Evolutionary conservation across 2,329 filamentous ascomycete genomes (phyloP), one percentile per base, ranked within the genome.

Genomic region (Pseudogymnoascus sp.): DNA sequence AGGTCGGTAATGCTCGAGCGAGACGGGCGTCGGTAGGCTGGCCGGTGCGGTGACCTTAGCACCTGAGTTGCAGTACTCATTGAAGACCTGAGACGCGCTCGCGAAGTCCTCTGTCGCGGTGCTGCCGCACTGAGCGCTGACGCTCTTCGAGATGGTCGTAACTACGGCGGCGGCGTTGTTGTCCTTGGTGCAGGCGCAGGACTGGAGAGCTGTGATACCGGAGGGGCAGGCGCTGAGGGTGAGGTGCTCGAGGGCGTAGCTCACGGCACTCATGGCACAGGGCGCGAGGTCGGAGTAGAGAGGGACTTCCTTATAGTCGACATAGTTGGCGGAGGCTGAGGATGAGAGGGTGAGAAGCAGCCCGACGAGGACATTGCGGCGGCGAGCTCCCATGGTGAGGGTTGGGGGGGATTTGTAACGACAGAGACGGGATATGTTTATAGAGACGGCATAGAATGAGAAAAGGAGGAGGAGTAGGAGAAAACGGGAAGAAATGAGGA

Each of bases 41-140:
- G 66, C 63, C n/a, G 55, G 5, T 4, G 55, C 28, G 31, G 55
- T 35, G 55, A 59, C 6, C 0, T 71, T 67, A 3, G 66, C 63
- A 11, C 70, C 73, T 49, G 80, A 81, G 63, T 78, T 75, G 69
- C 82, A 84, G 67, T 84, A 84, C 35, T 77, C 75, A 23, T 73
- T 73, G 61, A 80, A 72, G 7, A 82, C 75, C 11, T 71, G 76
- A 1, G 74, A 71, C 2, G 76, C 81, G 59, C 81, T 83, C n/a
- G 74, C 69, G 21, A 79, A 71, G 67, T 82, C 80, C 1, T 80
- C 78, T 7, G 74, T 78, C 7, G 80, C 81, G 1, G 77, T 77
- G 2, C 70, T 70, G 28, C 79, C 79, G 64, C 81, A 84, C 45
- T 70, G 75, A 41, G 72, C 74, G 62, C 72, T 75, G 23, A 83